Base-by-base conservation (phyloP, 257 asterid species). In the Plectranthus barbatus region DNA sequence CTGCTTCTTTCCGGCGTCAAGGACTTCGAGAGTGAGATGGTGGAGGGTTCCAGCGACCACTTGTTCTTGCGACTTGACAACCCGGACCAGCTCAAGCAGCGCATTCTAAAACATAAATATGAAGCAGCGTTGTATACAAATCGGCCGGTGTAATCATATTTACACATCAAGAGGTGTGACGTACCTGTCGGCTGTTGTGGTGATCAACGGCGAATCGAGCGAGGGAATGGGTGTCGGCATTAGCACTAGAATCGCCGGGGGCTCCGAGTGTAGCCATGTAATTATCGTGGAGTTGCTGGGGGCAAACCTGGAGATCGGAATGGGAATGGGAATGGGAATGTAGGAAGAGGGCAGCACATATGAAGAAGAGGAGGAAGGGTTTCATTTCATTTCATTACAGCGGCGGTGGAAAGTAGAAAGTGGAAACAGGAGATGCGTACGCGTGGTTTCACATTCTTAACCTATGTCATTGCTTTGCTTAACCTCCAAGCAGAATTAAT, bases 1-100 rank as follows among this genome's bases (percentile, higher is more conserved):
- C 64, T 78, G 76, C 76, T 83, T 89, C 57, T 66, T 86, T 37
- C 95, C 97, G 11, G 83, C 83, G 55, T 92, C 99, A 36, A 79
- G 7, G 47, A 90, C 89, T 78, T 92, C 99, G 11, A 92, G 84
- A 1, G 96, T 85, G 11, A 92, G 87, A 67, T 85, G 88, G 76
- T 88, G 94, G 63, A 89, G 42, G 6, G 82, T 83, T 29, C 99
- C 97, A 1, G 95, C 50, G 49, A 92, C 97, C 17, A 83, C 90
- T 66, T 92, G 97, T 67, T 92, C 87, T 57, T 77, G 68, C 3
- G 94, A 84, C 72, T 85, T 83, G 34, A 85, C 85, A 47, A 92
- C 99, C 85, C 89, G 82, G 39, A 76, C 95, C 52, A 92, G 79
- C 84, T 89, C 95, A 24, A 92, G 70, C 46, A 79, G 20, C 4